Evolutionary conservation across 2,329 filamentous ascomycete genomes (phyloP).

Genomic region (Aspergillus ustus): DNA sequence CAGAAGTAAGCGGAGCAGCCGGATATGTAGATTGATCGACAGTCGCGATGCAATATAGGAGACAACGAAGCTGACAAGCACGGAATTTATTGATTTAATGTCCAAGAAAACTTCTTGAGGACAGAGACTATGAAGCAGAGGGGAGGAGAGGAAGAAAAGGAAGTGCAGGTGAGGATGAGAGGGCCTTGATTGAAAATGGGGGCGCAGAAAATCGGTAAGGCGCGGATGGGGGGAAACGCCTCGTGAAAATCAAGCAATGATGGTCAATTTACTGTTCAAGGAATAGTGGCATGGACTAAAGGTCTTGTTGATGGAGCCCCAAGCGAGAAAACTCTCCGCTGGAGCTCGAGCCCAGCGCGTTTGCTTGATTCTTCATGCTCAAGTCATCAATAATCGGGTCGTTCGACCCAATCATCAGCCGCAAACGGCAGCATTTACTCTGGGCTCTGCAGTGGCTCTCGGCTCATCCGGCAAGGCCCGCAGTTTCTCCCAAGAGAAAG

Average conservation of each 20-base stretch:
- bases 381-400: neutral
- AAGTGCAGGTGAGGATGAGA: constrained; percentile 5
- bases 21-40: neutral
- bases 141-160: constrained; percentile 12
- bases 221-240: constrained; percentile 22
- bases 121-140: constrained; percentile 5
- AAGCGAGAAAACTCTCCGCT: neutral
- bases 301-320: constrained; percentile 10
- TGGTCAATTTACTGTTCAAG: constrained; percentile 12
- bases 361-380: neutral
- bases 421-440: constrained; percentile 8
- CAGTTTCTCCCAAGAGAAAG: neutral
- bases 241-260: constrained; percentile 15
- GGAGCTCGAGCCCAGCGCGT: neutral
- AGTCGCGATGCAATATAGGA: neutral
- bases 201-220: constrained; percentile 19
- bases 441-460: no score
- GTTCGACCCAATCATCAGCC: constrained; percentile 15
- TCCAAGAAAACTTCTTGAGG: constrained; percentile 9
- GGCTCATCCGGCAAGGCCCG: constrained; percentile 17
- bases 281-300: constrained; percentile 18
- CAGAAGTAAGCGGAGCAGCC: neutral
- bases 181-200: neutral
- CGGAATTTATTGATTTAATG: neutral
- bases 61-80: neutral